These are phyloP conservation scores for Yamadazyma philogaea DNA, from an alignment of 805 yeast species.

Conservation along the genomic window DNA sequence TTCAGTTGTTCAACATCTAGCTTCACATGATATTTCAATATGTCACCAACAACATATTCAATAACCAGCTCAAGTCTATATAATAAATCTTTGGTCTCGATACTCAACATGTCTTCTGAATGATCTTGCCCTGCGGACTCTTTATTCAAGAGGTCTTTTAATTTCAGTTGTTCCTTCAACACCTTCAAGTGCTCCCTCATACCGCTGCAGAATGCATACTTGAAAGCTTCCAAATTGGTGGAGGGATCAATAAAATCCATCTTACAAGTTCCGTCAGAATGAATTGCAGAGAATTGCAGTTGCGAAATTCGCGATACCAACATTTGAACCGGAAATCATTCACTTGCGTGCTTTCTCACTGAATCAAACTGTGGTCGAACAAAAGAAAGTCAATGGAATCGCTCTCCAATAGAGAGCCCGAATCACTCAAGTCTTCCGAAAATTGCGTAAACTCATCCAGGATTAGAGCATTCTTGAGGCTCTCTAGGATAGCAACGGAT, in stretches of 20 bases:
- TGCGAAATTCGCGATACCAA: not conserved
- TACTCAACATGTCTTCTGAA: constrained; percentile 13
- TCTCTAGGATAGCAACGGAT: constrained; percentile 40
- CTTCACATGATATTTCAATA: constrained; percentile 16
- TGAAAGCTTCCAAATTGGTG: constrained; percentile 15
- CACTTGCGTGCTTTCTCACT: not conserved
- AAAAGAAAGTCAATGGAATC: not conserved
- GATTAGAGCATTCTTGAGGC: constrained; percentile 35
- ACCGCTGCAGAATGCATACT: constrained; percentile 27
- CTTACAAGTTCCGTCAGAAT: not conserved
- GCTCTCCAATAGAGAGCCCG: not conserved
- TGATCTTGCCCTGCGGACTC: constrained; percentile 17
- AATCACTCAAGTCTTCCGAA: constrained; percentile 23
- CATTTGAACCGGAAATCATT: not conserved
- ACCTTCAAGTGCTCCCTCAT: constrained; percentile 20
- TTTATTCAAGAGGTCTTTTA: constrained; percentile 5
- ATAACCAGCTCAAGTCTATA: constrained; percentile 18
- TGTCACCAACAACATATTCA: constrained; percentile 14
- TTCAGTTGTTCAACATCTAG: constrained; percentile 14
- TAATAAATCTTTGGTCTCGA: constrained; percentile 17
- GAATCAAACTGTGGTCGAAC: constrained; percentile 5
- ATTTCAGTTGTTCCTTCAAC: constrained; percentile 13
- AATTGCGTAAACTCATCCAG: constrained; percentile 34
- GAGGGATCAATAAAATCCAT: constrained; percentile 13
- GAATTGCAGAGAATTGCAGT: not conserved